Conservation (phyloP, 306 rosid genomes). For the Fragaria vesca region DNA sequence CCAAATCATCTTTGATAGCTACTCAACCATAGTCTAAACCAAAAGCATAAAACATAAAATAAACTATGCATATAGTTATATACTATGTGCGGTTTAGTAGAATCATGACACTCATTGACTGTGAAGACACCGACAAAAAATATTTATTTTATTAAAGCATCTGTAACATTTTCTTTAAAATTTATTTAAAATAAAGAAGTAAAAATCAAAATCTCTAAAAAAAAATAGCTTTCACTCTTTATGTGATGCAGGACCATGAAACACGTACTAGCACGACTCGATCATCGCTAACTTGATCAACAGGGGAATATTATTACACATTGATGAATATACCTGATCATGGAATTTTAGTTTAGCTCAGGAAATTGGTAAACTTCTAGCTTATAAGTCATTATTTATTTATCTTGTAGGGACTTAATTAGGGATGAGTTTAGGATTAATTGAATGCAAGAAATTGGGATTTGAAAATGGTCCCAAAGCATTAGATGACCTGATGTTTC, state of each 20-base stretch:
- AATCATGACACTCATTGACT: neutral
- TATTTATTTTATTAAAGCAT: too few relatives aligned
- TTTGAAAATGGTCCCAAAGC: neutral
- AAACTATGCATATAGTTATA: too few relatives aligned
- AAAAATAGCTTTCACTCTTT: neutral
- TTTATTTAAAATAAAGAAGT: too few relatives aligned
- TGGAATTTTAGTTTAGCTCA: neutral
- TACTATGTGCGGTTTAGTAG: neutral
- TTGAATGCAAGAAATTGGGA: neutral
- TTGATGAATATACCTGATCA: too few relatives aligned
- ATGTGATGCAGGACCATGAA: neutral
- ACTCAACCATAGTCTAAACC: neutral
- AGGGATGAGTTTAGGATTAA: neutral
- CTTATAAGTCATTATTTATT: neutral
- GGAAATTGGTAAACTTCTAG: neutral
- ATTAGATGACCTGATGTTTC: neutral
- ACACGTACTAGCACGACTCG: too few relatives aligned
- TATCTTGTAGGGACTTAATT: neutral
- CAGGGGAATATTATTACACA: too few relatives aligned
- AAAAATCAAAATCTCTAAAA: too few relatives aligned
- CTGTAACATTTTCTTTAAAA: accelerated
- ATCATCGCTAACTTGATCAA: too few relatives aligned
- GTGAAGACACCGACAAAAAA: neutral
- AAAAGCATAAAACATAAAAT: neutral
- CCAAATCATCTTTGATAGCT: neutral